Evolutionary conservation across 2,329 filamentous ascomycete species (phyloP), one percentile per base, ranked within the genome.

Genomic region (Basipetospora chlamydospora): DNA sequence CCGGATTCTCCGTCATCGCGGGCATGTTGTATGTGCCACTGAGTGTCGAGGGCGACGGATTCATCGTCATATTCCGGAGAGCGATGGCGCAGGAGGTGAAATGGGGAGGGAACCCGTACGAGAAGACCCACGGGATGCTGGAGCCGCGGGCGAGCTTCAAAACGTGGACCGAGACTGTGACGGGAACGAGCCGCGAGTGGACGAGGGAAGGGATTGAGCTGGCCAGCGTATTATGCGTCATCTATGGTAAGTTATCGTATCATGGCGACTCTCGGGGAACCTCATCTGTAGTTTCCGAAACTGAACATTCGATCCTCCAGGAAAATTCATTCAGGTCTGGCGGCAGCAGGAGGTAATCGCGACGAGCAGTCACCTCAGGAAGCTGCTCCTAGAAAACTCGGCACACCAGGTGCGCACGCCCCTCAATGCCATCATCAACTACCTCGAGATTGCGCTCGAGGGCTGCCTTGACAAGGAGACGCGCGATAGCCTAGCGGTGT

Each of bases 371-470:
- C 80, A 87, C 41, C 63, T 94, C 2, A 93, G 84, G 0, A 67
- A 74, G 32, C 57, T 94, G 4, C 58, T 94, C 2, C 63, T 94
- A 16, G 82, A 85, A 4, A 93, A 94, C 44, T 92, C 85, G 0
- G 86, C 86, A 0, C 87, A 94, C 44, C 86, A 94, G 59, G 84
- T 94, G 7, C 77, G 87, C 34, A 94, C 86, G 0, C 86, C 86
- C 0, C 60, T 94, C 2, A 94, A 94, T 49, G 86, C 86, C 12
- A 93, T 94, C 48, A 92, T 94, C 56, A 94, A 94, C 47, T 94
- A 92, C 46, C 68, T 94, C 1, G 86, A 94, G 47, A 93, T 94
- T 44, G 86, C 86, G 0, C 59, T 94, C 1, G 86, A 94, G 56
- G 84, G 85, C 0, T 61, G 66, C 0, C 61, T 94, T 3, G 86